Evolutionary conservation across 1,284 basidiomycete genomes (phyloP), one percentile per base, ranked within the genome.

Genomic region (Boletus semigastroideus): DNA sequence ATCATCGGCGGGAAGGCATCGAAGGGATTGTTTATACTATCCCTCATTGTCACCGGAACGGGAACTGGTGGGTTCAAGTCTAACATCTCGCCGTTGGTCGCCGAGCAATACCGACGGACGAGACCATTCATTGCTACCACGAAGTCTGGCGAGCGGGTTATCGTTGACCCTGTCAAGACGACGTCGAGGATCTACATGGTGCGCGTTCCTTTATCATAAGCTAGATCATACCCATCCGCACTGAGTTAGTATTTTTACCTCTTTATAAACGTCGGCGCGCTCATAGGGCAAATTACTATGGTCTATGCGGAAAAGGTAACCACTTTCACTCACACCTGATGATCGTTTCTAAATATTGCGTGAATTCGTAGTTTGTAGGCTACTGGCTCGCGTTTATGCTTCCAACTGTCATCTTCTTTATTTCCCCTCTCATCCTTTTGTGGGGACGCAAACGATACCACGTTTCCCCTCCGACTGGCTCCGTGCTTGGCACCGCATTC

Each of bases 61-160:
- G 78, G 78, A 10, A 87, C 92, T 5, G 92, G 91, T 19, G 78
- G 83, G 30, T 92, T 94, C 79, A 93, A 93, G 72, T 68, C 84
- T 0, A 92, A 92, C 65, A 84, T 90, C 52, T 87, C 86, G 0
- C 88, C 90, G 1, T 74, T 92, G 49, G 78, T 92, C 36, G 90
- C 90, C 38, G 88, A 94, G 71, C 87, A 92, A 64, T 86, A 87
- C 65, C 75, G 70, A 54, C 74, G 75, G 48, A 78, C 74, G 34
- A 85, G 78, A 57, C 70, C 78, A 14, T 86, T 83, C 64, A 70
- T 89, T 30, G 51, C 64, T 4, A 79, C 76, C 4, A 78, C 77
- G 2, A 78, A 75, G 55, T 72, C 66, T 19, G 91, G 91, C 42
- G 87, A 92, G 68, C 76, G 84, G 33, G 90, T 94, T 49, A 85